Percentiles rank a stretch among this genome's conserved stretches.
Conservation (phyloP, 257 asterid genomes). For the Scutellaria galericulata region DNA sequence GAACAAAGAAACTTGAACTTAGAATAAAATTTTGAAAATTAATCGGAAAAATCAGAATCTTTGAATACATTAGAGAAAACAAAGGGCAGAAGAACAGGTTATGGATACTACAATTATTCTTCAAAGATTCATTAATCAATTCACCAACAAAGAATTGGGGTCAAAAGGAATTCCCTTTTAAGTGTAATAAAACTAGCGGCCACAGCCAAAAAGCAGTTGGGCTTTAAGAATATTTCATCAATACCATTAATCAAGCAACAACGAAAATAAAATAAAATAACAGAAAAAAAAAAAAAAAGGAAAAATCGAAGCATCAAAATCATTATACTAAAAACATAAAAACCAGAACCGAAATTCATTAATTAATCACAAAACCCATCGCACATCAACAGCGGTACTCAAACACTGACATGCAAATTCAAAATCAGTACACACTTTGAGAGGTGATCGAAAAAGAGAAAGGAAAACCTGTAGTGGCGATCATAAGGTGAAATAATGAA, state of each 20-base stretch:
- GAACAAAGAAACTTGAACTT: neutral
- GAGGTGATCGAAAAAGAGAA: neutral
- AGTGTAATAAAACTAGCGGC: too few relatives aligned
- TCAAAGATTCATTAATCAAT: too few relatives aligned
- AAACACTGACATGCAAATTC: slow-evolving; percentile 31
- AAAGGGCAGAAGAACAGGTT: too few relatives aligned
- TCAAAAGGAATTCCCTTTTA: too few relatives aligned
- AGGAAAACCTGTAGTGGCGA: slow-evolving; percentile 61
- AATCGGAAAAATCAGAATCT: slow-evolving; percentile 6
- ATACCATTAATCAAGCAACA: slow-evolving; percentile 12
- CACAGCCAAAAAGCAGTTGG: too few relatives aligned
- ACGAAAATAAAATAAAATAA: too few relatives aligned
- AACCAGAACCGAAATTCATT: neutral
- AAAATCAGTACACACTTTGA: neutral
- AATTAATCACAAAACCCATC: neutral
- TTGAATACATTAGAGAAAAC: neutral
- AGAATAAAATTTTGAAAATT: neutral
- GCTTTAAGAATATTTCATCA: neutral
- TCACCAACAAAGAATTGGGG: too few relatives aligned
- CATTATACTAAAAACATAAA: neutral
- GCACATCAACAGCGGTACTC: neutral
- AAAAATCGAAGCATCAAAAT: neutral
- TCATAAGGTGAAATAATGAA: slow-evolving; percentile 60
- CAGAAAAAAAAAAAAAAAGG: too few relatives aligned
- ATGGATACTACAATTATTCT: too few relatives aligned